Conservation (phyloP, 257 asterid genomes). For the Thymus quinquecostatus region DNA sequence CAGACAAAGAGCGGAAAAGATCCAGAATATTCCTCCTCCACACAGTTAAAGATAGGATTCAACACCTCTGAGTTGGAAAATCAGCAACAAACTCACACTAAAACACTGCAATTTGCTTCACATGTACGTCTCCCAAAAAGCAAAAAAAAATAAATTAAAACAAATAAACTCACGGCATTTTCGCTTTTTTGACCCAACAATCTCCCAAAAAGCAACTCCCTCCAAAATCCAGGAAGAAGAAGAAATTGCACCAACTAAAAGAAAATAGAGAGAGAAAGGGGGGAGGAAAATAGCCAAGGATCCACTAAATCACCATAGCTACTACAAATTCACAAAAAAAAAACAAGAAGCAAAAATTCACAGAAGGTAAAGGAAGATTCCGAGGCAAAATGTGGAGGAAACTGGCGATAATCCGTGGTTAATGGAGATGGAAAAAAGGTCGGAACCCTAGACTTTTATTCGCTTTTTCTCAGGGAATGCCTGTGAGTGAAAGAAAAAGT, state of each 20-base stretch:
- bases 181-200: constrained; percentile 51
- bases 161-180: constrained; percentile 59
- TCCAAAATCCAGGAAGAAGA: constrained; percentile 24
- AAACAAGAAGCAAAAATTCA: background rate
- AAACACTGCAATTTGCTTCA: constrained; percentile 46
- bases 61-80: constrained; percentile 27
- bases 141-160: constrained; percentile 39
- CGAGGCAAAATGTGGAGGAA: constrained; percentile 38
- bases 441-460: constrained; percentile 54
- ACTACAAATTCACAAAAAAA: background rate
- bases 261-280: background rate
- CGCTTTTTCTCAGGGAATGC: constrained; percentile 58
- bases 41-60: constrained; percentile 36
- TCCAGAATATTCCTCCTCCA: constrained; percentile 63
- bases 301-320: constrained; percentile 11
- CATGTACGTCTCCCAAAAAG: constrained; percentile 58
- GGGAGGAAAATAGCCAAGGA: background rate
- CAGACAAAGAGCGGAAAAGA: constrained; percentile 43
- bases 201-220: constrained; percentile 34
- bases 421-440: constrained; percentile 28
- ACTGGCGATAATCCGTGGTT: constrained; percentile 16
- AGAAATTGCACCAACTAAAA: constrained; percentile 17
- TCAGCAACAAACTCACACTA: constrained; percentile 29
- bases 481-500: constrained; percentile 44
- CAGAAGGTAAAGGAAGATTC: constrained; percentile 11